Evolutionary conservation across 495 filamentous ascomycete species (phyloP).

Genomic region (Parathielavia hyrcaniae): DNA sequence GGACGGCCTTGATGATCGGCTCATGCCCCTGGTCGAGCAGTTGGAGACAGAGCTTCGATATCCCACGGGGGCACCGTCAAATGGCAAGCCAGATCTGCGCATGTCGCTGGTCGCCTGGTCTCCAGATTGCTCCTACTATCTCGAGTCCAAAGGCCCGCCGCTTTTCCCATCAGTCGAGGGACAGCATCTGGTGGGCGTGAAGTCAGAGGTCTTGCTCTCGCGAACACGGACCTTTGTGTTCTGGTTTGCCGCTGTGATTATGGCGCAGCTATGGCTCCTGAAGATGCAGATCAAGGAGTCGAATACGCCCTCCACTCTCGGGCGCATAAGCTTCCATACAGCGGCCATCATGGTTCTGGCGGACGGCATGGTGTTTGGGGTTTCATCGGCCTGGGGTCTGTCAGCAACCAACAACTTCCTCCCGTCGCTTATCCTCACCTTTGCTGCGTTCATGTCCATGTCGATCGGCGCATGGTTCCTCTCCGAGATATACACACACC

Average conservation of each 20-base stretch:
- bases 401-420: slow-evolving; percentile 59
- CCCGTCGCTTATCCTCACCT: slow-evolving; percentile 66
- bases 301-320: slow-evolving; percentile 87
- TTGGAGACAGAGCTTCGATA: slow-evolving; percentile 81
- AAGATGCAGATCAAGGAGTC: slow-evolving; percentile 85
- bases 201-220: slow-evolving; percentile 66
- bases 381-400: slow-evolving; percentile 58
- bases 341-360: slow-evolving; percentile 79
- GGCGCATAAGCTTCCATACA: slow-evolving; percentile 84
- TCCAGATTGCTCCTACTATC: slow-evolving; percentile 84
- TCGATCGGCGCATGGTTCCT: slow-evolving; percentile 75
- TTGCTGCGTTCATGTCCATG: slow-evolving; percentile 57
- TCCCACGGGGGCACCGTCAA: slow-evolving; percentile 73
- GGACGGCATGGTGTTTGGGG: slow-evolving; percentile 62
- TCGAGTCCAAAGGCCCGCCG: slow-evolving; percentile 82
- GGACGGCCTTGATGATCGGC: slow-evolving; percentile 28
- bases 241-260: slow-evolving; percentile 55
- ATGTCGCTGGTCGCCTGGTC: slow-evolving; percentile 88
- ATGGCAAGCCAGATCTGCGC: slow-evolving; percentile 58
- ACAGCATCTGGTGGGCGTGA: slow-evolving; percentile 67
- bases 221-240: slow-evolving; percentile 62
- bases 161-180: slow-evolving; percentile 57
- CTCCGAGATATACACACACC: slow-evolving; percentile 79
- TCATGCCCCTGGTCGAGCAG: slow-evolving; percentile 48
- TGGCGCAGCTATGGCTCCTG: slow-evolving; percentile 66